Evolutionary conservation across 176 grass and related monocot species (phyloP).

Genomic region (Carex scoparia): DNA sequence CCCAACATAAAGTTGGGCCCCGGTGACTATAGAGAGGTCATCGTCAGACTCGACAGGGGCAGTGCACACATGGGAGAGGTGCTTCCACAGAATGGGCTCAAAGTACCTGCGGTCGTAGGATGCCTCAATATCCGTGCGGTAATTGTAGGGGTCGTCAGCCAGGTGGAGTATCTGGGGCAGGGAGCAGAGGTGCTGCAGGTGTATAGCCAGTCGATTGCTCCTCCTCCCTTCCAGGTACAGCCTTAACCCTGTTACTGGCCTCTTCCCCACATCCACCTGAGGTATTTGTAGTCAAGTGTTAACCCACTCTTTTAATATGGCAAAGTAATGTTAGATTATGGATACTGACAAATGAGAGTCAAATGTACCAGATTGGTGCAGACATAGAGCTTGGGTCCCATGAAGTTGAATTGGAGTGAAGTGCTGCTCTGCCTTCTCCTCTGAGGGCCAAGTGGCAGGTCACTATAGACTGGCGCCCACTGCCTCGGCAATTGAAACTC

Average conservation of each 20-base stretch:
- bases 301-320: not conserved
- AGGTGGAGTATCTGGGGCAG: slow-evolving; percentile 83
- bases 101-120: slow-evolving; percentile 62
- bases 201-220: slow-evolving; percentile 90
- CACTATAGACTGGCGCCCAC: slow-evolving; percentile 92
- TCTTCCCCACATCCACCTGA: slow-evolving; percentile 85
- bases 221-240: slow-evolving; percentile 90
- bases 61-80: slow-evolving; percentile 88
- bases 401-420: slow-evolving; percentile 81
- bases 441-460: slow-evolving; percentile 89
- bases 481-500: slow-evolving; percentile 97
- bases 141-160: slow-evolving; percentile 46
- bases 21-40: slow-evolving; percentile 60
- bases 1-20: slow-evolving; percentile 66
- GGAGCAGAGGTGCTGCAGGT: slow-evolving; percentile 88
- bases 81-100: slow-evolving; percentile 79
- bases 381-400: slow-evolving; percentile 88
- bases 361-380: slow-evolving; percentile 81
- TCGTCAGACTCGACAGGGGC: slow-evolving; percentile 76
- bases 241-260: slow-evolving; percentile 70
- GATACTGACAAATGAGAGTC: not conserved
- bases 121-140: slow-evolving; percentile 29
- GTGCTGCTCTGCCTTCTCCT: slow-evolving; percentile 65
- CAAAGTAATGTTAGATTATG: not conserved
- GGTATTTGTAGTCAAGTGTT: not conserved